Evolutionary conservation across 1,284 basidiomycete genomes (phyloP).

Genomic region (Trichosporon sp.): DNA sequence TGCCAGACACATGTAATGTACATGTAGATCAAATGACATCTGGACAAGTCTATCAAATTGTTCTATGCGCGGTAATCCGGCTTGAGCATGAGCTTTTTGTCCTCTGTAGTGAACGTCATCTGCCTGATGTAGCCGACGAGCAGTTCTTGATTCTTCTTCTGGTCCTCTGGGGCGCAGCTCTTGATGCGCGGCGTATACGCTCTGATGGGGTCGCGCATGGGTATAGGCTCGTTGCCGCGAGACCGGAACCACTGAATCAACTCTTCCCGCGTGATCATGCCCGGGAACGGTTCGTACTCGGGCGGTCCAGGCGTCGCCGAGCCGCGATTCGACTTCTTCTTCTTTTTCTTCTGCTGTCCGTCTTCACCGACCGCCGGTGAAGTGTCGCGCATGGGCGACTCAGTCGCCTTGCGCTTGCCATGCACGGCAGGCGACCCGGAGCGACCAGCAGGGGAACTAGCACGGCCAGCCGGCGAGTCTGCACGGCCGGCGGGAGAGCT

Average conservation of each 20-base stretch:
- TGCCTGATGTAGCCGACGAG: conserved; percentile 27
- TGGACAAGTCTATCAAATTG: conserved; percentile 42
- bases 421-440: background rate
- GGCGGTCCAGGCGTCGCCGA: conserved; percentile 12
- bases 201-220: conserved; percentile 27
- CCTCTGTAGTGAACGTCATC: conserved; percentile 24
- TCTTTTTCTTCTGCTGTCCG: conserved; percentile 50
- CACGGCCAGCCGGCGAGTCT: conserved; percentile 11
- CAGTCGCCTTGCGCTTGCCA: conserved; percentile 22
- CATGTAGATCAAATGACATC: background rate
- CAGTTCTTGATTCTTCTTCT: conserved; percentile 28
- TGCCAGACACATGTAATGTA: background rate
- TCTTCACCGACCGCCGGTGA: background rate
- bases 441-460: conserved; percentile 9
- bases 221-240: conserved; percentile 15
- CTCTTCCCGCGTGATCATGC: conserved; percentile 35
- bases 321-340: conserved; percentile 16
- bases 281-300: conserved; percentile 27
- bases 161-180: conserved; percentile 6
- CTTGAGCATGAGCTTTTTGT: conserved; percentile 24
- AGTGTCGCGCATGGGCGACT: background rate
- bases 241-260: conserved; percentile 34
- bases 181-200: conserved; percentile 27
- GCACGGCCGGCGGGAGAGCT: conserved; percentile 13
- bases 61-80: conserved; percentile 18